Base-by-base conservation (phyloP, 495 filamentous ascomycete genomes). In the Xylaria palmicola region DNA sequence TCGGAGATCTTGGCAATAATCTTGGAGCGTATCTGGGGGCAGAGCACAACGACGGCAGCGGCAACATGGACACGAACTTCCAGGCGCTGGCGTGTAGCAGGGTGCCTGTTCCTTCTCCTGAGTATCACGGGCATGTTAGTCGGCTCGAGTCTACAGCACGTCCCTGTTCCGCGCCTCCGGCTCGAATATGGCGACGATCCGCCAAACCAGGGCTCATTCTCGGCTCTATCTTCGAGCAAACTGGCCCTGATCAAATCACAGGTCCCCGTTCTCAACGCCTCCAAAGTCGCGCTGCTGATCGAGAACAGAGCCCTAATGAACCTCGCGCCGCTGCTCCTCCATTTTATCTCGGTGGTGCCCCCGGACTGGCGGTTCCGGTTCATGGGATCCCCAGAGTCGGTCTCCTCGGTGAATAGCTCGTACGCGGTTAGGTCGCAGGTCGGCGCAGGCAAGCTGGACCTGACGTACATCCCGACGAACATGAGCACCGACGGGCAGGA, bases 281-380 rank as follows among this genome's bases (percentile, higher is more conserved):
- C 76, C 40, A 81, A 81, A 64, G 72, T 82, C 19, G 80, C 80
- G 27, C 75, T 82, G 24, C 72, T 82, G 1, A 77, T 82, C 60
- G 80, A 82, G 56, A 76, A 79, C 70, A 75, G 80, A 5, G 63
- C 73, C 0, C 67, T 72, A 17, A 64, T 77, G 0, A 71, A 74
- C 58, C 74, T 81, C 12, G 75, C 78, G 0, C 79, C 79, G 0
- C 62, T 80, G 5, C 74, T 81, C 62, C 72, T 82, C 0, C 79
- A 83, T 65, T 79, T 82, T 67, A 81, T 80, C 55, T 64, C 74
- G 8, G 79, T 83, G 27, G 79, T 83, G 1, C 80, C 80, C 4
- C 73, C 79, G 15, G 79, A 82, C 66, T 83, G 80, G 79, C 75
- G 74, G n/a, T 81, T 82, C 69, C 71, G 74, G 29, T 82, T 81